phyloP scores from a whole-genome alignment of 2,329 filamentous ascomycete species.

The Trichoderma breve region DNA sequence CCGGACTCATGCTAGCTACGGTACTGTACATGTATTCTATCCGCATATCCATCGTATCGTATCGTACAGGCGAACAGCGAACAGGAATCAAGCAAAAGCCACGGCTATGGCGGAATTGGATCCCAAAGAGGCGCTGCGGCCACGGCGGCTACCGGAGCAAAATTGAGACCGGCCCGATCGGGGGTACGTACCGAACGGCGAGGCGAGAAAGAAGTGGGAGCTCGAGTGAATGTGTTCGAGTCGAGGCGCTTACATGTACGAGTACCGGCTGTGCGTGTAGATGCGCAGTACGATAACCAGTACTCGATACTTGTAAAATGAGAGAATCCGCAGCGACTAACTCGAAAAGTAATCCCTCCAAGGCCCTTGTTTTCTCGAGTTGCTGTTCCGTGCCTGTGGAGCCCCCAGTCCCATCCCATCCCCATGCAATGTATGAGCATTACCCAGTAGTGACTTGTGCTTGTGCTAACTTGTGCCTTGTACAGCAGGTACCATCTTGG shows the following conservation, averaged over 20 bases:
- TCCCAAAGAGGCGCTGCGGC: conserved; percentile 2
- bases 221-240: not conserved
- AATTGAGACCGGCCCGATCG: conserved; percentile 15
- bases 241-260: not conserved
- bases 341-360: not conserved
- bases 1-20: not conserved
- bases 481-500: not conserved
- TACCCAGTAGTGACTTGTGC: not conserved
- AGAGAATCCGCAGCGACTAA: not conserved
- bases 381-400: not conserved
- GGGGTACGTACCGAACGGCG: conserved; percentile 9
- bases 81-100: not conserved
- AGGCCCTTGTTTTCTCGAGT: not conserved
- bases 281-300: not conserved
- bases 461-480: not conserved
- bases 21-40: not conserved
- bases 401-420: not conserved
- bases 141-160: conserved; percentile 17
- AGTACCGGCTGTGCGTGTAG: not conserved
- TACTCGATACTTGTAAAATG: not conserved
- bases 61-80: not conserved
- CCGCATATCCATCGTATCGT: not conserved
- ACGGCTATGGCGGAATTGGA: conserved; percentile 16
- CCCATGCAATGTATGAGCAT: not conserved
- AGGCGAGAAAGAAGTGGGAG: not conserved